Conservation (phyloP, 2,329 filamentous ascomycete genomes). For the Colletotrichum eremochloae region DNA sequence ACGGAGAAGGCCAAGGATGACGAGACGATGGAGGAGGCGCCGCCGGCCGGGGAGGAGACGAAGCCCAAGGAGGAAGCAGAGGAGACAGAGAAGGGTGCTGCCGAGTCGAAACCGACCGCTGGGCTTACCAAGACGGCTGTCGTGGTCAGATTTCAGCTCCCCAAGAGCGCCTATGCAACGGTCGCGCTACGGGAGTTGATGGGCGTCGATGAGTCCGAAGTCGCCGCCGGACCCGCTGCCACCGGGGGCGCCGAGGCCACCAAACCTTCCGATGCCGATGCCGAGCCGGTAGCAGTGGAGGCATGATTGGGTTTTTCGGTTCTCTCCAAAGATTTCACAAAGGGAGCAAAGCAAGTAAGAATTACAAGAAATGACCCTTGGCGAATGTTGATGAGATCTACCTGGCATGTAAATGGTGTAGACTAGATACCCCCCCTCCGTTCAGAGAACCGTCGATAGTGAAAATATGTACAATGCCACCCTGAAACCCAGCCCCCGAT, state of each 20-base stretch:
- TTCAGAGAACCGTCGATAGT: conserved; percentile 4
- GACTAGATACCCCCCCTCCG: conserved; percentile 39
- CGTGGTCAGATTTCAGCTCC: conserved; percentile 80
- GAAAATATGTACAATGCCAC: conserved; percentile 32
- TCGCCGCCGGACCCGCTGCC: conserved; percentile 4
- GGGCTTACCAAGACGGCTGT: conserved; percentile 71
- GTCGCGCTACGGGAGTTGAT: conserved; percentile 86
- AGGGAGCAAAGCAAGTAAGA: neutral
- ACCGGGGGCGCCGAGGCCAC: neutral
- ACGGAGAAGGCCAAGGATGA: conserved; percentile 4
- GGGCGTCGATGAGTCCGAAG: conserved; percentile 52
- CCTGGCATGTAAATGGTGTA: conserved; percentile 37
- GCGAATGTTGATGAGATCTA: conserved; percentile 10
- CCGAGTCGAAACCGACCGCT: conserved; percentile 10
- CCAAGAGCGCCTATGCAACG: conserved; percentile 85
- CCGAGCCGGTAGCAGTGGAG: neutral
- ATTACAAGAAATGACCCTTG: neutral
- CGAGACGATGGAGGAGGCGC: conserved; percentile 22
- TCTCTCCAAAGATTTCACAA: neutral
- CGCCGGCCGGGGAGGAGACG: conserved; percentile 1
- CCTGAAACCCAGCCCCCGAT: neutral
- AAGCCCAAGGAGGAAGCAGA: conserved; percentile 20
- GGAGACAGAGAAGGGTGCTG: conserved; percentile 43
- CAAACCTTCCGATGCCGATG: too few species aligned
- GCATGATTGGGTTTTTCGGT: neutral